Base-by-base conservation (phyloP, 768 basidiomycete genomes). In the Russula foetens region DNA sequence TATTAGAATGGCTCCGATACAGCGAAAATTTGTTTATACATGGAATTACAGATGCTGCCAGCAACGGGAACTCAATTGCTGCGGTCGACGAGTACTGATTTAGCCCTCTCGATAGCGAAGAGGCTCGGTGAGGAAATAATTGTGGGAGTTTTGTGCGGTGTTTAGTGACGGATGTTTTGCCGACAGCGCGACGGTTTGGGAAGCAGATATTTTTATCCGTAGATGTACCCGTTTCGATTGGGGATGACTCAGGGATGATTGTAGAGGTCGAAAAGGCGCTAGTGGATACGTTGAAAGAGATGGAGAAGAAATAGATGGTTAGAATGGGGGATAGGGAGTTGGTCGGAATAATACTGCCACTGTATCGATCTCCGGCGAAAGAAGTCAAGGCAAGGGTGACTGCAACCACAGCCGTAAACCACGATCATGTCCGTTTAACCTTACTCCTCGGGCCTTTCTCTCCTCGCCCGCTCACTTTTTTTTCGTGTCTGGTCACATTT, bases 121-220 rank as follows among this genome's bases (percentile, higher is more conserved):
- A 83, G 91, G 70, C 77, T 92, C 70, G 88, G 90, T 92, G 47
- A 29, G 75, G 75, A 78, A 26, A 38, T 45, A n/a, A 28, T 29
- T 29, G 9, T 53, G 28, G 50, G 45, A 26, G 49, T 41, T n/a
- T n/a, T 53, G 61, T 7, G 31, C 53, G 59, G 59, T 44, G 45
- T 45, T 67, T 68, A 55, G 67, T 65, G 44, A 44, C 58, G 45
- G 50, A 50, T 60, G 63, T 46, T 48, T 44, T 49, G 48, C 62
- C 58, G 54, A 46, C 72, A 91, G 89, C 87, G 24, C 79, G 73
- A 66, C 80, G 86, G 17, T 81, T 86, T 65, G 70, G 75, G 64
- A 84, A 81, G 67, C 82, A 85, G 70, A 82, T 92, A 56, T 88
- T 88, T 72, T 69, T 92, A 71, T 85, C 86, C 19, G 75, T 90